Percentiles rank a stretch among this genome's conserved stretches.
phyloP scores from a whole-genome alignment of 2,329 filamentous ascomycete genomes.

The Alternaria ethzedia region DNA sequence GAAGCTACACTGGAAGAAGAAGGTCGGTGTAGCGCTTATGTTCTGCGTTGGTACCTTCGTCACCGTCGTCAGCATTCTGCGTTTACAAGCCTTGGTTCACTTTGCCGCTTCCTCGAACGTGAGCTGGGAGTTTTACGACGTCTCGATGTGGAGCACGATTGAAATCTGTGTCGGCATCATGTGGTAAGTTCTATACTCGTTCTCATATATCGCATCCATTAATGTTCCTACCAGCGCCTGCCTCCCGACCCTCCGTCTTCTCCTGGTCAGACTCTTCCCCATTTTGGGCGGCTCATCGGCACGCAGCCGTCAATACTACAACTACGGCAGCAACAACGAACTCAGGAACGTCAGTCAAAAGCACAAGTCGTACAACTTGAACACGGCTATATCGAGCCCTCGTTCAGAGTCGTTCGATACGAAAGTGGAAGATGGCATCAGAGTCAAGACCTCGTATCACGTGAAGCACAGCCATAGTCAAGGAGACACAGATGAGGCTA shows the following conservation, averaged over 20 bases:
- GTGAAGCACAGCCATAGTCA: conserved; percentile 18
- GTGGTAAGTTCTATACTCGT: conserved; percentile 24
- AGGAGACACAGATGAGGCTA: conserved; percentile 26
- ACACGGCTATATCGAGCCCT: conserved; percentile 9
- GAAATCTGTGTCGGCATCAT: conserved; percentile 54
- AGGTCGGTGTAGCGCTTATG: conserved; percentile 48
- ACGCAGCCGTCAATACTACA: conserved; percentile 30
- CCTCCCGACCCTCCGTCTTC: conserved; percentile 49
- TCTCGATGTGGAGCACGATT: conserved; percentile 51
- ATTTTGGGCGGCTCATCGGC: conserved; percentile 44
- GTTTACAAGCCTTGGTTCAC: conserved; percentile 51
- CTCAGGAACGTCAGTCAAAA: conserved; percentile 21
- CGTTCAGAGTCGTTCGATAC: not conserved
- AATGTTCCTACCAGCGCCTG: conserved; percentile 39
- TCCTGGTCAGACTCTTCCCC: conserved; percentile 48
- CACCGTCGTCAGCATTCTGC: conserved; percentile 53
- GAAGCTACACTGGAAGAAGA: conserved; percentile 48
- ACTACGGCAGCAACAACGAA: conserved; percentile 34
- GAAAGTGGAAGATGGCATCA: conserved; percentile 21
- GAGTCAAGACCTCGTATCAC: conserved; percentile 25
- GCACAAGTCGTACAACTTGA: conserved; percentile 9
- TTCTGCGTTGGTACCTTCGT: conserved; percentile 51
- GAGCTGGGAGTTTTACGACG: conserved; percentile 50
- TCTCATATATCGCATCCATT: not conserved
- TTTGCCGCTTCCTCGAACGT: conserved; percentile 53